These are phyloP conservation scores for Epichloe uncinata DNA, from an alignment of 2,329 filamentous ascomycete species.

Conservation along the genomic window DNA sequence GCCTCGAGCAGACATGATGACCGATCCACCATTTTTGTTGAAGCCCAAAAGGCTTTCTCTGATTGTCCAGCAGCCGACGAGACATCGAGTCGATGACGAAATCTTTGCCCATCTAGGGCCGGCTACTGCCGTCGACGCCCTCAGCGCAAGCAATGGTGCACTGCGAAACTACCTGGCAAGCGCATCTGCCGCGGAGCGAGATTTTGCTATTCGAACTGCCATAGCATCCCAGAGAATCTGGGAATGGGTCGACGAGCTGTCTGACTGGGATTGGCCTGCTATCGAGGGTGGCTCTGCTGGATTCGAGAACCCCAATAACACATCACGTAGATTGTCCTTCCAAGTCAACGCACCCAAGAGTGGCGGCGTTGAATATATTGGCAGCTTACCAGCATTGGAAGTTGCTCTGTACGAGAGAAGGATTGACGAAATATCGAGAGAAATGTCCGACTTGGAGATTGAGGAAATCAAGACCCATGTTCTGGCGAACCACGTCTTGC, in stretches of 20 bases:
- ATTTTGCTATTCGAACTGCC: constrained; percentile 58
- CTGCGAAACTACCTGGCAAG: constrained; percentile 47
- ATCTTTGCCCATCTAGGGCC: constrained; percentile 50
- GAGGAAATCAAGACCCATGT: constrained; percentile 87
- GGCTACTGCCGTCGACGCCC: constrained; percentile 44
- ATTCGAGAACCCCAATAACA: constrained; percentile 35
- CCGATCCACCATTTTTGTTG: constrained; percentile 18
- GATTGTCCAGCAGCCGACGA: constrained; percentile 28
- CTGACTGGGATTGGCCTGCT: constrained; percentile 43
- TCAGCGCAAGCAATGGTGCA: constrained; percentile 38
- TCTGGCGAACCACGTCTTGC: constrained; percentile 63
- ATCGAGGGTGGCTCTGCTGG: constrained; percentile 32
- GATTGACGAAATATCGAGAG: constrained; percentile 57
- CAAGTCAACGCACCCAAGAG: constrained; percentile 12
- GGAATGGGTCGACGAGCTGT: constrained; percentile 63
- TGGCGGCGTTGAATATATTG: constrained; percentile 40
- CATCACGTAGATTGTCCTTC: constrained; percentile 25
- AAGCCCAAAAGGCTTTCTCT: constrained; percentile 21
- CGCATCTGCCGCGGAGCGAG: constrained; percentile 52
- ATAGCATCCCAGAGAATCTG: constrained; percentile 57
- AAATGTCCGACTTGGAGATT: constrained; percentile 57
- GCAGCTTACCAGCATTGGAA: constrained; percentile 52
- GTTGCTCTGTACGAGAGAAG: constrained; percentile 58
- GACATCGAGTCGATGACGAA: constrained; percentile 37
- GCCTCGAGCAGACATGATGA: constrained; percentile 15